Conservation (phyloP, 83 land plant genomes). For the Picea mariana region DNA sequence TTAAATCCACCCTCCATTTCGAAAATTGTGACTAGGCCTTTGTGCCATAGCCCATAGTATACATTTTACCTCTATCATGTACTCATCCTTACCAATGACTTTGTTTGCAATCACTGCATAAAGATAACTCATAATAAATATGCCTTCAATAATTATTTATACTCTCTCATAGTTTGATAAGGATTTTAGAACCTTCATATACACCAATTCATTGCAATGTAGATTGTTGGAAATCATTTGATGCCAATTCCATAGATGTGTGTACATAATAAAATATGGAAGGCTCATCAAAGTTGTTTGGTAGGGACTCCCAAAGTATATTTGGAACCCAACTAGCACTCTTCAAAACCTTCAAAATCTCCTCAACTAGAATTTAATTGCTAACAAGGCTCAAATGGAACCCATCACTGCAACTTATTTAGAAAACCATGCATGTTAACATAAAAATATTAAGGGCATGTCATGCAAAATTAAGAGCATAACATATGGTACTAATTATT, state of each 20-base stretch:
- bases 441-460: not conserved
- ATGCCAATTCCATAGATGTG: slow-evolving; percentile 19
- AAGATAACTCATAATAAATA: not conserved
- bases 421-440: not conserved
- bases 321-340: slow-evolving; percentile 26
- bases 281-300: slow-evolving; percentile 22
- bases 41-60: no score
- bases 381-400: slow-evolving; percentile 25
- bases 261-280: slow-evolving; percentile 21
- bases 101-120: no score
- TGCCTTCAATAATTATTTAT: not conserved
- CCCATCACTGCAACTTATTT: slow-evolving; percentile 25
- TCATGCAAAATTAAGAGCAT: not conserved
- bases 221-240: not conserved
- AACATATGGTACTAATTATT: not conserved
- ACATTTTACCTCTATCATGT: no score
- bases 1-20: no score
- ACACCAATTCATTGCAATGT: not conserved
- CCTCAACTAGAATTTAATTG: slow-evolving; percentile 19
- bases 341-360: slow-evolving; percentile 24
- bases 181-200: no score
- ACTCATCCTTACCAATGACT: no score
- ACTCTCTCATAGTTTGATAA: no score
- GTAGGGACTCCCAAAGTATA: slow-evolving; percentile 21
- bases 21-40: no score